Percentiles rank a stretch among this genome's conserved stretches.
phyloP scores from a whole-genome alignment of 1,284 basidiomycete genomes.

The Trichosporon inkin region DNA sequence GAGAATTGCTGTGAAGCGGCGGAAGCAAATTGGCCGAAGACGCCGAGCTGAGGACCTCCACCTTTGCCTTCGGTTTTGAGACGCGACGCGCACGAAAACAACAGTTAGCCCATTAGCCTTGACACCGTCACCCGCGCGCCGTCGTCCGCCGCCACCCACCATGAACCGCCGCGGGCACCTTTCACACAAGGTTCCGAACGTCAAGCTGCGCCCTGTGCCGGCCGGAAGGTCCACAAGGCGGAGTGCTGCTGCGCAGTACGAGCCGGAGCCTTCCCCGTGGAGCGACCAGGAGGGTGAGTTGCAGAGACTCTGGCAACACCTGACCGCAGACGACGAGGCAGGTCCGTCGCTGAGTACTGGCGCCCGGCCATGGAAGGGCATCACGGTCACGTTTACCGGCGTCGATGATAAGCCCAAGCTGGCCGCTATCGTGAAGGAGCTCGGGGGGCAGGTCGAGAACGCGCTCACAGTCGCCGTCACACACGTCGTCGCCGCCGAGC shows the following conservation, averaged over 20 bases:
- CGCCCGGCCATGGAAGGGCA: slow-evolving; percentile 35
- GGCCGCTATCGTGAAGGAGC: slow-evolving; percentile 21
- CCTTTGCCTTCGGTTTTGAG: slow-evolving; percentile 10
- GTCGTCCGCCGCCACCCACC: neutral
- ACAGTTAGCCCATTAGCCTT: neutral
- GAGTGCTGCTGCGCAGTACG: slow-evolving; percentile 19
- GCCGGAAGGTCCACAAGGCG: neutral
- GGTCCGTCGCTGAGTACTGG: slow-evolving; percentile 6
- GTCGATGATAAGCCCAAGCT: slow-evolving; percentile 43
- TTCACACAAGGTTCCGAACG: slow-evolving; percentile 44
- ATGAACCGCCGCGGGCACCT: slow-evolving; percentile 45
- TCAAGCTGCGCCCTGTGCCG: slow-evolving; percentile 46
- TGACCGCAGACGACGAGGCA: slow-evolving; percentile 30
- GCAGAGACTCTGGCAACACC: neutral
- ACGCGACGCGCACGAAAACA: slow-evolving; percentile 10
- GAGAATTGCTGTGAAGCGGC: neutral
- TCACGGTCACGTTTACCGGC: slow-evolving; percentile 44
- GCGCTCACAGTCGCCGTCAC: slow-evolving; percentile 42
- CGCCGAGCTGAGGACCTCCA: neutral
- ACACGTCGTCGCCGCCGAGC: slow-evolving; percentile 39
- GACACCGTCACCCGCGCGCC: neutral
- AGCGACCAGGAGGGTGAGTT: slow-evolving; percentile 16
- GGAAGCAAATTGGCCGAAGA: neutral
- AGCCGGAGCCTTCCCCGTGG: slow-evolving; percentile 24
- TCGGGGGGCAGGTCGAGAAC: slow-evolving; percentile 39